Percentiles rank a stretch among this genome's conserved stretches.
Conservation (phyloP, 768 basidiomycete species). For the Ramaria sp. region DNA sequence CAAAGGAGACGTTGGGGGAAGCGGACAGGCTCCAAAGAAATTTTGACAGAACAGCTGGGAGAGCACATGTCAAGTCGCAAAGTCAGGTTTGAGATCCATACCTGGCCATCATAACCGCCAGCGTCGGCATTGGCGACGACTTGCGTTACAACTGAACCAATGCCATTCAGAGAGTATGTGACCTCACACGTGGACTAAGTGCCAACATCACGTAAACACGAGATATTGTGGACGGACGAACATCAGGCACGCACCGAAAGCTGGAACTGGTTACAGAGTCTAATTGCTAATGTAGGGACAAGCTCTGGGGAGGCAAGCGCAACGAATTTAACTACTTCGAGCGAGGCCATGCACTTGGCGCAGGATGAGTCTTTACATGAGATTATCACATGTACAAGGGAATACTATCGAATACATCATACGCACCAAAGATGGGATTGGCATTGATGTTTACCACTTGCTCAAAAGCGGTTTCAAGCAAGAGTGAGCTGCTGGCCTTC, state of each 20-base stretch:
- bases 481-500: slow-evolving; percentile 29
- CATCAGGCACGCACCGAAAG: slow-evolving; percentile 23
- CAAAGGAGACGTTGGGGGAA: slow-evolving; percentile 46
- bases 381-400: slow-evolving; percentile 7
- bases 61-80: not conserved
- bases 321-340: slow-evolving; percentile 57
- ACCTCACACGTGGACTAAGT: slow-evolving; percentile 29
- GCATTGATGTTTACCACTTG: slow-evolving; percentile 38
- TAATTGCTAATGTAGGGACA: slow-evolving; percentile 44
- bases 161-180: slow-evolving; percentile 32
- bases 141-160: slow-evolving; percentile 58
- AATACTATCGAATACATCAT: not conserved
- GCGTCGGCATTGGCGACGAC: slow-evolving; percentile 62
- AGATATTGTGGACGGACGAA: not conserved
- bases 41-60: slow-evolving; percentile 46
- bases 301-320: slow-evolving; percentile 50
- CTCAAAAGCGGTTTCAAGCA: slow-evolving; percentile 41
- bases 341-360: slow-evolving; percentile 44
- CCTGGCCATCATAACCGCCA: slow-evolving; percentile 65
- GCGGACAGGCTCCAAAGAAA: slow-evolving; percentile 44
- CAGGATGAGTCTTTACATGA: slow-evolving; percentile 22
- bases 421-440: slow-evolving; percentile 40
- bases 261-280: slow-evolving; percentile 50
- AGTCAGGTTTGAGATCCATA: slow-evolving; percentile 16
- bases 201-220: slow-evolving; percentile 3